phyloP scores from a whole-genome alignment of 768 basidiomycete genomes.

The Strobilomyces dryophilus region DNA sequence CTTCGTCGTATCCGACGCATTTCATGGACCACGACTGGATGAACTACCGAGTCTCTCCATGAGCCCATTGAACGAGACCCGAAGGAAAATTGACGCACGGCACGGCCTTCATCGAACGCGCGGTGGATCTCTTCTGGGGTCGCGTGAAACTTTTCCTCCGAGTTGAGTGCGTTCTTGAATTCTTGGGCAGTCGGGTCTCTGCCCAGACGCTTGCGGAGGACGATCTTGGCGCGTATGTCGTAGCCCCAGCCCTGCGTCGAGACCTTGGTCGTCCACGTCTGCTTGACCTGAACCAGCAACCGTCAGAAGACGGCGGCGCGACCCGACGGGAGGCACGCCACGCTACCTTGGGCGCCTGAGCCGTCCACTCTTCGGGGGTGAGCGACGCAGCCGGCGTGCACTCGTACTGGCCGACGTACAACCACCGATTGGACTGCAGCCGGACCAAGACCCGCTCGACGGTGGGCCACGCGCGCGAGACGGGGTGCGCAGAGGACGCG shows the following conservation, averaged over 20 bases:
- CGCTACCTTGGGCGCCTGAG: conserved; percentile 13
- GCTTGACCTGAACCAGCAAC: conserved; percentile 9
- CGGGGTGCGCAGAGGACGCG: not conserved
- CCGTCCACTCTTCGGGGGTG: conserved; percentile 14
- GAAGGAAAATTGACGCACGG: not conserved
- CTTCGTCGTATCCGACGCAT: conserved; percentile 21
- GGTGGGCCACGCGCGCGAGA: not conserved
- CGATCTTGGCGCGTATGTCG: conserved; percentile 14
- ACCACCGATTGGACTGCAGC: conserved; percentile 12
- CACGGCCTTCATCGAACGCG: conserved; percentile 15
- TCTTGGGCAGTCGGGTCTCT: conserved; percentile 14
- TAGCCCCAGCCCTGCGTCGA: conserved; percentile 9
- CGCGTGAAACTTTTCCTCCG: conserved; percentile 9
- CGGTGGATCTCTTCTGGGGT: conserved; percentile 11
- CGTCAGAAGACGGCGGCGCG: not conserved
- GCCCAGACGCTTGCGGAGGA: conserved; percentile 12
- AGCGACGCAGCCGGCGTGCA: conserved; percentile 9
- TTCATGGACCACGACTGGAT: conserved; percentile 17
- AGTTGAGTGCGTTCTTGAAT: not conserved
- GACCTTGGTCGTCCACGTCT: conserved; percentile 19
- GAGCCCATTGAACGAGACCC: not conserved
- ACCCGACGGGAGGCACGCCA: not conserved
- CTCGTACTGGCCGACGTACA: conserved; percentile 18
- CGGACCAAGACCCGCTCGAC: conserved; percentile 10
- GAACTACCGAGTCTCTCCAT: conserved; percentile 1